phyloP scores from a whole-genome alignment of 2,329 filamentous ascomycete species.

The Tetracladium maxilliforme region DNA sequence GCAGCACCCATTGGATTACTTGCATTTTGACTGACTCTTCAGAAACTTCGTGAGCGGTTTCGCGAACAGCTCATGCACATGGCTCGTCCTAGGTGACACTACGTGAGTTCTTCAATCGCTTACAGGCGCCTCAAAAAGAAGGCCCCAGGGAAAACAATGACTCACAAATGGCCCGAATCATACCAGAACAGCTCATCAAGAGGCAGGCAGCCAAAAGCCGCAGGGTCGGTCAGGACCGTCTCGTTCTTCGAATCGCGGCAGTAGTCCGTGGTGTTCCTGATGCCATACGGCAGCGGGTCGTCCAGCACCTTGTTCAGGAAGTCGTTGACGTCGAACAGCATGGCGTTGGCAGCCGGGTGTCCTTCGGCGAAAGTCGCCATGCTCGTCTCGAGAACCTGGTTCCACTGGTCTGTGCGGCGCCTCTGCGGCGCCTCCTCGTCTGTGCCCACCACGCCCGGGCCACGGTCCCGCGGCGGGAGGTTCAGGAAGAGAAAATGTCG shows the following conservation, averaged over 20 bases:
- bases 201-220: conserved; percentile 26
- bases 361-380: conserved; percentile 6
- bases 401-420: conserved; percentile 28
- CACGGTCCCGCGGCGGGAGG: conserved; percentile 32
- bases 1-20: no score
- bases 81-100: conserved; percentile 25
- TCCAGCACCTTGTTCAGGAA: conserved; percentile 26
- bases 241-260: conserved; percentile 28
- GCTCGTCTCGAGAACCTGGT: conserved; percentile 16
- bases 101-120: no score
- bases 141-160: no score
- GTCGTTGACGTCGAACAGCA: conserved; percentile 27
- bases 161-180: conserved; percentile 29
- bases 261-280: conserved; percentile 27
- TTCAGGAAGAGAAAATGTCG: conserved; percentile 32
- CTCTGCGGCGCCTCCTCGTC: conserved; percentile 24
- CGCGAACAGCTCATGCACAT: conserved; percentile 22
- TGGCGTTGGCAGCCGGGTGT: conserved; percentile 17
- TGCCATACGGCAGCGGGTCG: conserved; percentile 21
- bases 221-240: conserved; percentile 24
- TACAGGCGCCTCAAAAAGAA: no score
- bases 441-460: conserved; percentile 17
- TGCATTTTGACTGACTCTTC: no score
- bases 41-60: conserved; percentile 9
- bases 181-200: conserved; percentile 30